phyloP scores from a whole-genome alignment of 768 basidiomycete species.

The Kwoniella shandongensis region DNA sequence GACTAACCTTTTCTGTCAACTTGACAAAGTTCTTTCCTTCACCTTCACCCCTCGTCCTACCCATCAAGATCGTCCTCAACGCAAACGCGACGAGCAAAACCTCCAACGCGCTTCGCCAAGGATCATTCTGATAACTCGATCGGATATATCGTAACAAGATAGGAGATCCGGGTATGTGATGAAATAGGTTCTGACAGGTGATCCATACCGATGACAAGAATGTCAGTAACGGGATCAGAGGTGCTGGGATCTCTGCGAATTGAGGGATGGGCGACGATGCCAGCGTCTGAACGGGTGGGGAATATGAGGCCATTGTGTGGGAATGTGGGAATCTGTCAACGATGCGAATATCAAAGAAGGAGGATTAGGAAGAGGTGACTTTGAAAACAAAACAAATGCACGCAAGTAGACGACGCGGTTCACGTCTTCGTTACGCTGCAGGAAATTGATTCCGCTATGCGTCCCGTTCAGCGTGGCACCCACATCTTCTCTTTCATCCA shows the following conservation, averaged over 20 bases:
- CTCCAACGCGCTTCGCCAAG: conserved; percentile 85
- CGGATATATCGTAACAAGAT: conserved; percentile 76
- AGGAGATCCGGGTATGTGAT: conserved; percentile 53
- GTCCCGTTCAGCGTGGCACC: too few species aligned
- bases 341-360: too few species aligned
- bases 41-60: conserved; percentile 80
- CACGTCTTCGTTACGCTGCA: too few species aligned
- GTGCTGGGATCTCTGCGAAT: conserved; percentile 39
- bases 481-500: too few species aligned
- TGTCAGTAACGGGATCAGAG: conserved; percentile 60
- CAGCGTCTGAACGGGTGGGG: neutral
- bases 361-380: too few species aligned
- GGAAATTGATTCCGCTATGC: too few species aligned
- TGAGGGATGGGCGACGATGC: conserved; percentile 3
- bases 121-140: conserved; percentile 88
- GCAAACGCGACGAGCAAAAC: conserved; percentile 83
- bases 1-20: conserved; percentile 78
- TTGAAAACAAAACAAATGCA: too few species aligned
- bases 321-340: too few species aligned
- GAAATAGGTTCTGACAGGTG: conserved; percentile 65
- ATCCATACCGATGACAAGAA: conserved; percentile 66
- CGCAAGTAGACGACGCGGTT: too few species aligned
- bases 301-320: neutral
- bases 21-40: conserved; percentile 85
- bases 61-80: conserved; percentile 83